Conservation (phyloP, 768 basidiomycete genomes). For the Gymnopilus dilepis region DNA sequence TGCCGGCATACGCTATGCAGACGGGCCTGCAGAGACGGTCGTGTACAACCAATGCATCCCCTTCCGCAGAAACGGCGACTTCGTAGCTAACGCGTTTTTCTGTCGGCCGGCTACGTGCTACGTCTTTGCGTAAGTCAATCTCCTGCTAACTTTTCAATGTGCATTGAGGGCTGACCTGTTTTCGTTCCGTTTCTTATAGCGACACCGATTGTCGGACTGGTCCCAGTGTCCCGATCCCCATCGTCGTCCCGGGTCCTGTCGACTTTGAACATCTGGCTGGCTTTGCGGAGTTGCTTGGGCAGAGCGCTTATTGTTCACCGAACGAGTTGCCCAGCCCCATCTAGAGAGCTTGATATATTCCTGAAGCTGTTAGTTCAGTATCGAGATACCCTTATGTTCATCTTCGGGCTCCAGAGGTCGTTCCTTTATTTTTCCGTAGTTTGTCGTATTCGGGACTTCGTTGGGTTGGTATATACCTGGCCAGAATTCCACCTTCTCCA, state of each 20-base stretch:
- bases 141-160: too few species aligned
- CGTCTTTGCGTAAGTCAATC: slow-evolving; percentile 20
- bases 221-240: slow-evolving; percentile 17
- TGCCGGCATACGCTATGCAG: slow-evolving; percentile 21
- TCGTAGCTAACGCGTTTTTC: slow-evolving; percentile 24
- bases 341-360: too few species aligned
- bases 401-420: background rate
- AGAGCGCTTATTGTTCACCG: slow-evolving; percentile 23
- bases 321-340: too few species aligned
- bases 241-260: slow-evolving; percentile 18
- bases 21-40: slow-evolving; percentile 19
- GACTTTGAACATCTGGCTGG: slow-evolving; percentile 23
- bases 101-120: slow-evolving; percentile 23
- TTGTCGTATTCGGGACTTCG: too few species aligned
- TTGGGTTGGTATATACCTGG: too few species aligned
- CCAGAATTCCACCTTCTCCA: too few species aligned
- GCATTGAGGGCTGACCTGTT: too few species aligned
- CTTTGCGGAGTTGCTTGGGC: slow-evolving; percentile 23
- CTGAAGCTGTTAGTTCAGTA: too few species aligned
- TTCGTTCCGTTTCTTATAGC: background rate
- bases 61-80: slow-evolving; percentile 16
- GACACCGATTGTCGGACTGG: slow-evolving; percentile 17
- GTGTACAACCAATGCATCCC: slow-evolving; percentile 24
- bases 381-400: too few species aligned
- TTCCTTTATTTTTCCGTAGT: too few species aligned